phyloP scores from a whole-genome alignment of 441 rosid genomes.

The Manihot esculenta region DNA sequence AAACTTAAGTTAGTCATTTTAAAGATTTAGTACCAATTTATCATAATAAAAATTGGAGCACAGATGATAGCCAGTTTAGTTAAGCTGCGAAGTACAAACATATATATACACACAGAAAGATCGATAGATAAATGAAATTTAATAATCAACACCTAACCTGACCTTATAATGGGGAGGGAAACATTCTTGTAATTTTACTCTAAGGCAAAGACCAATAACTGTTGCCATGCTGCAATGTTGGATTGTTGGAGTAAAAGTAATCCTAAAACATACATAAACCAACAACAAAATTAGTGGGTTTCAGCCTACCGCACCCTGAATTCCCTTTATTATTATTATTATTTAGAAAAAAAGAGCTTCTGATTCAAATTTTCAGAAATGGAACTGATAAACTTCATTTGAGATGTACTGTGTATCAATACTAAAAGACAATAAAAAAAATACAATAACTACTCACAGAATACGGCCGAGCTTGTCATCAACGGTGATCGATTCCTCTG shows the following conservation, averaged over 20 bases:
- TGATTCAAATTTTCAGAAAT: neutral
- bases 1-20: neutral
- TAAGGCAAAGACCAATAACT: slow-evolving; percentile 81
- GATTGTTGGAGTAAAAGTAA: slow-evolving; percentile 87
- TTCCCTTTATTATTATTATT: no score
- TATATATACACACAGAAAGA: neutral
- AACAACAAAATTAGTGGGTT: slow-evolving; percentile 30
- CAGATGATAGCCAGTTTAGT: neutral
- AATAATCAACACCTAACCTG: slow-evolving; percentile 18
- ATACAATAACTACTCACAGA: slow-evolving; percentile 38
- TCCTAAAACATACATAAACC: slow-evolving; percentile 50
- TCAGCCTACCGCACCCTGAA: no score
- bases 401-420: no score
- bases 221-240: slow-evolving; percentile 96
- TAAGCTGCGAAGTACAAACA: no score
- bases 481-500: slow-evolving; percentile 83
- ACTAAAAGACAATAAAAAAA: neutral
- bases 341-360: no score
- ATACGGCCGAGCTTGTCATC: slow-evolving; percentile 65
- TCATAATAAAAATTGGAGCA: neutral
- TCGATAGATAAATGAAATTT: slow-evolving; percentile 1
- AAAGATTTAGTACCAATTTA: neutral
- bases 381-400: neutral
- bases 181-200: slow-evolving; percentile 74
- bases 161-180: slow-evolving; percentile 88